Percentiles rank a stretch among this genome's conserved stretches.
Conservation (phyloP, 192 early-diverging fungal species). For the Backusella circina region DNA sequence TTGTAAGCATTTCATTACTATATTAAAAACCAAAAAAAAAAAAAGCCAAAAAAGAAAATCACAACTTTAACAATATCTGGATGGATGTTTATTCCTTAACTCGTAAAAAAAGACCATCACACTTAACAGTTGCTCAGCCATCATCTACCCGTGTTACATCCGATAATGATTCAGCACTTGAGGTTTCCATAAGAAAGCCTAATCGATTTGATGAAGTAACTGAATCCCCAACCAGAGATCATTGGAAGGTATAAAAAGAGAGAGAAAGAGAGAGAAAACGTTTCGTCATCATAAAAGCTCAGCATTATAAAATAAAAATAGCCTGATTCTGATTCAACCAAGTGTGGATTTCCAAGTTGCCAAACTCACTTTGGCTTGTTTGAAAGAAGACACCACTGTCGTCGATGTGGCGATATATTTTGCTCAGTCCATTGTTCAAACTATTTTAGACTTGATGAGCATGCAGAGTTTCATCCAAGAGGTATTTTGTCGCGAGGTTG, state of each 20-base stretch:
- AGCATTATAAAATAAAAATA: not conserved
- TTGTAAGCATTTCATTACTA: not conserved
- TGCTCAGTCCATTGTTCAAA: conserved; percentile 33
- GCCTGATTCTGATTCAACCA: conserved; percentile 24
- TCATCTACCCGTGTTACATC: not conserved
- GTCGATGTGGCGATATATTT: conserved; percentile 34
- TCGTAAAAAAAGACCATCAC: conserved; percentile 21
- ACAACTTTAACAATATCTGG: not conserved
- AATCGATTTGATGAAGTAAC: not conserved
- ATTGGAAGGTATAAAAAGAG: conserved; percentile 25
- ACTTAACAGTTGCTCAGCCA: conserved; percentile 19
- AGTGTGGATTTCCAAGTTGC: conserved; percentile 23
- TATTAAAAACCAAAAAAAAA: not conserved
- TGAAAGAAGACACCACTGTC: conserved; percentile 36
- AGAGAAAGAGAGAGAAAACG: not conserved
- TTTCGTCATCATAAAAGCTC: not conserved
- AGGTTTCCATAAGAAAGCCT: conserved; percentile 1
- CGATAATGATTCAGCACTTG: conserved; percentile 9
- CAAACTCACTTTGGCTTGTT: conserved; percentile 24
- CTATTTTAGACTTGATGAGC: conserved; percentile 32
- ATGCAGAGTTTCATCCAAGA: conserved; percentile 21
- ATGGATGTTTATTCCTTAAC: conserved; percentile 30
- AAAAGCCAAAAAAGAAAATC: too few relatives aligned
- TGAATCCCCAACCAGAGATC: conserved; percentile 12
- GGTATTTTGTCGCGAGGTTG: conserved; percentile 31